Conservation (phyloP, 2,329 filamentous ascomycete genomes). For the Magnaporthiopsis incrustans region DNA sequence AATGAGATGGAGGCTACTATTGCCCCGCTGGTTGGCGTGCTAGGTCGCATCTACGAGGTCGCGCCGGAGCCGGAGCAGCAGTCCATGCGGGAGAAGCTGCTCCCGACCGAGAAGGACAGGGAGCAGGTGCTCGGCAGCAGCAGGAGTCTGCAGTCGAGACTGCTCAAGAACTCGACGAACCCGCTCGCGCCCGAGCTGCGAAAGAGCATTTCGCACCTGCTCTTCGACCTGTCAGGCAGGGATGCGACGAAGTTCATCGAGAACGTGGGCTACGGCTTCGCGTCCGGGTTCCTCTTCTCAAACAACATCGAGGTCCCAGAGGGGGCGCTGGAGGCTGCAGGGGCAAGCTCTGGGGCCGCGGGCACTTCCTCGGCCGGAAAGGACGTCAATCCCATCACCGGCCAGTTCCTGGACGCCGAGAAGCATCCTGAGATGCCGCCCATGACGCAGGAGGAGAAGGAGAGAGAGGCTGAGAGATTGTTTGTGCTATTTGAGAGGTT, state of each 20-base stretch:
- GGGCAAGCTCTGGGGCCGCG: slow-evolving; percentile 11
- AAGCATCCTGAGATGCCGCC: slow-evolving; percentile 49
- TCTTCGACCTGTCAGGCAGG: slow-evolving; percentile 81
- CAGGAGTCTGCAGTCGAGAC: slow-evolving; percentile 62
- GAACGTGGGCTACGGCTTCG: slow-evolving; percentile 92
- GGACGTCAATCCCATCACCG: slow-evolving; percentile 75
- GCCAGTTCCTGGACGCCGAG: slow-evolving; percentile 68
- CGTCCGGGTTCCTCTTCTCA: slow-evolving; percentile 80
- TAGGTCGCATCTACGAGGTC: slow-evolving; percentile 62
- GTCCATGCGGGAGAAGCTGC: slow-evolving; percentile 56
- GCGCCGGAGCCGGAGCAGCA: slow-evolving; percentile 55
- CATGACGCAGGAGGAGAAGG: slow-evolving; percentile 89
- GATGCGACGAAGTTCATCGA: slow-evolving; percentile 74
- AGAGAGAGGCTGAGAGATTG: slow-evolving; percentile 79
- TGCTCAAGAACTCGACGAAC: slow-evolving; percentile 72
- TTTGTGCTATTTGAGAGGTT: slow-evolving; percentile 88
- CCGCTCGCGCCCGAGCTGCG: slow-evolving; percentile 64
- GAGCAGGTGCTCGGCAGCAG: slow-evolving; percentile 69
- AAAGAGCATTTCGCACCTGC: slow-evolving; percentile 65
- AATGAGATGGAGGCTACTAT: slow-evolving; percentile 64
- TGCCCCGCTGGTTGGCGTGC: slow-evolving; percentile 64
- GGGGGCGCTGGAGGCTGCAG: slow-evolving; percentile 27
- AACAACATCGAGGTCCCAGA: slow-evolving; percentile 72
- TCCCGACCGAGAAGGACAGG: slow-evolving; percentile 73
- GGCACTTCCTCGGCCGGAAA: slow-evolving; percentile 16